phyloP scores from a whole-genome alignment of 768 basidiomycete species.

The Mycena galopus region DNA sequence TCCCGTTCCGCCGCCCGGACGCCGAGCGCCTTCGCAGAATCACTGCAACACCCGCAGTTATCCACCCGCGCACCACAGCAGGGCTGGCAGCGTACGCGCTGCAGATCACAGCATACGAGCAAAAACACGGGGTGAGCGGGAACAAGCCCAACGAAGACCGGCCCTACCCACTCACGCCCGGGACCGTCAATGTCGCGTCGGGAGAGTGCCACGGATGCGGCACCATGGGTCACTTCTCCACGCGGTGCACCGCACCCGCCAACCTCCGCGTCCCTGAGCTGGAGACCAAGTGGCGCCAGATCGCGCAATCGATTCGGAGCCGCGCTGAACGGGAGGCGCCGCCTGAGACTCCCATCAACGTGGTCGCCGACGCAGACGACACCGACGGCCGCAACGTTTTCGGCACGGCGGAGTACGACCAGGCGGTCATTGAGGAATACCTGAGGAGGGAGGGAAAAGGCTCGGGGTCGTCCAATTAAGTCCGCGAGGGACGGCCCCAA shows the following conservation, averaged over 20 bases:
- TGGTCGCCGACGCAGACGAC: slow-evolving; percentile 11
- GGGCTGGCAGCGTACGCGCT: neutral
- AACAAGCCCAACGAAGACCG: slow-evolving; percentile 21
- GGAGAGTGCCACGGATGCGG: slow-evolving; percentile 45
- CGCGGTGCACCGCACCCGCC: slow-evolving; percentile 3
- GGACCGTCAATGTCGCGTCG: slow-evolving; percentile 33
- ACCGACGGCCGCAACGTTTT: neutral
- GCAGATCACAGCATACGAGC: neutral
- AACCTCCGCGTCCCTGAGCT: slow-evolving; percentile 24
- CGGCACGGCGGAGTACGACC: slow-evolving; percentile 18
- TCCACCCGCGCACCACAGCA: slow-evolving; percentile 34
- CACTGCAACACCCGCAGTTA: neutral
- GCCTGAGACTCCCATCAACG: neutral
- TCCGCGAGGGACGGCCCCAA: slow-evolving; percentile 9
- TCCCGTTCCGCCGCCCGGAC: neutral
- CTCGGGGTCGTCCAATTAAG: slow-evolving; percentile 25
- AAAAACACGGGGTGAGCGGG: neutral
- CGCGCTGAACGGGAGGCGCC: neutral
- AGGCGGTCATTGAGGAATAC: slow-evolving; percentile 14
- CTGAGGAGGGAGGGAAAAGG: slow-evolving; percentile 27
- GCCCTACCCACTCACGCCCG: slow-evolving; percentile 41
- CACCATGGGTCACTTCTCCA: slow-evolving; percentile 18
- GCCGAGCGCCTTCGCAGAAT: slow-evolving; percentile 5
- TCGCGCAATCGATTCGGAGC: slow-evolving; percentile 25
- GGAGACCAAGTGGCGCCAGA: slow-evolving; percentile 38